Evolutionary conservation across 2,329 filamentous ascomycete genomes (phyloP), one percentile per base, ranked within the genome.

Genomic region (Curvularia lunata): DNA sequence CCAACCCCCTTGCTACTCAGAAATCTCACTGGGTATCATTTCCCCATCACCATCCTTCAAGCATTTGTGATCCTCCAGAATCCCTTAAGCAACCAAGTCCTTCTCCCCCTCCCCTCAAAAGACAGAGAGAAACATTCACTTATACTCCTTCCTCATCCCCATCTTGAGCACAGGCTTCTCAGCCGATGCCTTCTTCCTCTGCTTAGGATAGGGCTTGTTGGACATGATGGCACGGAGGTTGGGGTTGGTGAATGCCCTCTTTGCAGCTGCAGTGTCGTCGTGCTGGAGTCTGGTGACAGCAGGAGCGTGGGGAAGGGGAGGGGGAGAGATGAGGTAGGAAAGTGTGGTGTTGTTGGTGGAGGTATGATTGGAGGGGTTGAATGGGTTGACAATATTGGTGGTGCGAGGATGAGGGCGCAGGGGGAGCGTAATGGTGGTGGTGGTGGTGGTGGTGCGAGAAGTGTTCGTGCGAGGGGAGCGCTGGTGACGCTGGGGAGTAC

Each of bases 151-250:
- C 3, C 19, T 34, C 0, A 43, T 18, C 1, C 61, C 58, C 62
- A 64, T 60, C 32, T 57, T 52, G 5, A 66, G 19, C 3, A 62
- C 56, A 40, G 59, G 57, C 2, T 50, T 52, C 32, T 67, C 62
- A 0, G 25, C 49, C 18, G 3, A 12, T 0, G 43, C 5, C 47
- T 53, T 61, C 57, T 57, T 65, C 30, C 54, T 46, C 43, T 56
- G 23, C 21, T 37, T 63, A 1, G 64, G 62, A 23, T 55, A 21
- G 4, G 48, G 51, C 45, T 52, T 67, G 12, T 47, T 64, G 1
- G 56, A 32, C 4, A 72, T 45, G 10, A 71, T 50, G 5, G 56
- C 55, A 3, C 59, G 67, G 1, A 72, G 42, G 23, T 63, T 68
- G 12, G 41, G 30, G 27, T 71, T 73, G 18, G 59, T 48, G 1